Percentiles rank a stretch among this genome's conserved stretches.
Conservation (phyloP, 2,329 filamentous ascomycete genomes). For the Ilyonectria destructans region DNA sequence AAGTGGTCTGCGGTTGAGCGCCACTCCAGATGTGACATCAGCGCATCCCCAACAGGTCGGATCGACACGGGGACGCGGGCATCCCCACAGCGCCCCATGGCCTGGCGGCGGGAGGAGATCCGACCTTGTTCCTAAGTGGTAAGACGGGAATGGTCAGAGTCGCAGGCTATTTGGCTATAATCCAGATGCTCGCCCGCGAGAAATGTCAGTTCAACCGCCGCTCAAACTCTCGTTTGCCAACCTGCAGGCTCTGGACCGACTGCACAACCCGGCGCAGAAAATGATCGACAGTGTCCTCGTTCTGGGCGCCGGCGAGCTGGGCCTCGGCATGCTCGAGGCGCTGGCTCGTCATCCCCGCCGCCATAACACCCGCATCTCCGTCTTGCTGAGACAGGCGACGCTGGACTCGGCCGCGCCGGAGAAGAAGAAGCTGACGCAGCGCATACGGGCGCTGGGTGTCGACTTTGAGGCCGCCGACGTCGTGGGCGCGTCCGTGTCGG, state of each 20-base stretch:
- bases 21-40: constrained; percentile 40
- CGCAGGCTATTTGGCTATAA: constrained; percentile 39
- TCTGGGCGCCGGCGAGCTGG: constrained; percentile 79
- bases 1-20: constrained; percentile 30
- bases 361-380: constrained; percentile 57
- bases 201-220: constrained; percentile 41
- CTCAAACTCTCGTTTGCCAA: constrained; percentile 49
- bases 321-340: constrained; percentile 68
- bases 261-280: constrained; percentile 39
- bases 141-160: constrained; percentile 24
- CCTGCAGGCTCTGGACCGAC: constrained; percentile 45
- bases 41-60: constrained; percentile 36
- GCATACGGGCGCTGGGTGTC: constrained; percentile 58
- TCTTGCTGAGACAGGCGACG: constrained; percentile 69
- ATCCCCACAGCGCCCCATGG: constrained; percentile 12
- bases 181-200: constrained; percentile 20
- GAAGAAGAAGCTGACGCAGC: constrained; percentile 55
- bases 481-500: constrained; percentile 53
- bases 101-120: background rate
- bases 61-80: constrained; percentile 22
- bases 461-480: constrained; percentile 63
- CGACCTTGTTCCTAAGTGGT: constrained; percentile 23
- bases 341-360: constrained; percentile 64
- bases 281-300: constrained; percentile 66
- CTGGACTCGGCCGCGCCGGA: constrained; percentile 57